Evolutionary conservation across 2,329 filamentous ascomycete species (phyloP).

Genomic region (Mariannaea sp.): DNA sequence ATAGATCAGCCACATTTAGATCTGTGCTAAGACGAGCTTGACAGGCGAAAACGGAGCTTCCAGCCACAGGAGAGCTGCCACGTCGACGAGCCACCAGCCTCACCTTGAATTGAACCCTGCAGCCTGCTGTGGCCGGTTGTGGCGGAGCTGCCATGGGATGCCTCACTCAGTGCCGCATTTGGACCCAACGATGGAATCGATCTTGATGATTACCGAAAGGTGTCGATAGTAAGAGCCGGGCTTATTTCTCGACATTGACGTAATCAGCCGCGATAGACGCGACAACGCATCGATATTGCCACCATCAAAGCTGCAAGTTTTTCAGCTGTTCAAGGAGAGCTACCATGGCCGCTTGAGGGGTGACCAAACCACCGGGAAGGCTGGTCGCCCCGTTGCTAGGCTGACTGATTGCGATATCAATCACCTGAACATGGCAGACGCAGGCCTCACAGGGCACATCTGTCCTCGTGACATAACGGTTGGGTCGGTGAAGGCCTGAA

Average conservation of each 20-base stretch:
- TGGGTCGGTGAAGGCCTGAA: constrained; percentile 11
- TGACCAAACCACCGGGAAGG: constrained; percentile 12
- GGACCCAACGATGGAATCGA: constrained; percentile 20
- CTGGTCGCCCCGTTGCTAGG: constrained; percentile 5
- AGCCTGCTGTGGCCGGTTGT: constrained; percentile 38
- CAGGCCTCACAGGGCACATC: constrained; percentile 5
- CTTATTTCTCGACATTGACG: constrained; percentile 22
- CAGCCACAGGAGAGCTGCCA: constrained; percentile 48
- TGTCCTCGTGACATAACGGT: constrained; percentile 10
- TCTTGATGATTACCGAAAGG: constrained; percentile 23
- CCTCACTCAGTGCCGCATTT: constrained; percentile 34
- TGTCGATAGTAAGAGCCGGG: constrained; percentile 31
- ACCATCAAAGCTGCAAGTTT: constrained; percentile 27
- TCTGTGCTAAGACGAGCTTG: constrained; percentile 25
- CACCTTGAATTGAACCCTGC: constrained; percentile 33
- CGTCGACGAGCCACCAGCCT: constrained; percentile 50
- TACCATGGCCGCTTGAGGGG: constrained; percentile 7
- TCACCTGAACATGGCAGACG: constrained; percentile 8
- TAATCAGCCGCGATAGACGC: constrained; percentile 30
- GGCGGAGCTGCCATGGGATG: constrained; percentile 45
- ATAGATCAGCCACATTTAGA: constrained; percentile 27
- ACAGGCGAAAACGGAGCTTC: constrained; percentile 29
- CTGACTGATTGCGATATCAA: constrained; percentile 10
- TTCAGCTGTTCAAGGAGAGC: constrained; percentile 30
- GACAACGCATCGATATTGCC: constrained; percentile 36